Percentiles rank a stretch among this genome's conserved stretches.
Evolutionary conservation across 2,329 filamentous ascomycete species (phyloP).

Genomic region (Tympanopsis confertula): DNA sequence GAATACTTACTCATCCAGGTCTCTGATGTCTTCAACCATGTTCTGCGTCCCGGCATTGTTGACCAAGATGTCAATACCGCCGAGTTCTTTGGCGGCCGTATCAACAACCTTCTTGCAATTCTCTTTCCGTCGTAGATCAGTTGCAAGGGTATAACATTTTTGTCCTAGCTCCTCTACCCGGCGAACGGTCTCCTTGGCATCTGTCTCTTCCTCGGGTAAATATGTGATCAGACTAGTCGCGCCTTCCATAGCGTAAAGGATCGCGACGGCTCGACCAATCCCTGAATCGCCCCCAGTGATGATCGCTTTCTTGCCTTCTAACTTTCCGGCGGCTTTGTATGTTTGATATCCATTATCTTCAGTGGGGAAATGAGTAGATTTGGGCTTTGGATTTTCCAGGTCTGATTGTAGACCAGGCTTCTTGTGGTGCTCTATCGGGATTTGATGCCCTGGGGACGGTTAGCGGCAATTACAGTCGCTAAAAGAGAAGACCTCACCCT

Average conservation of each 20-base stretch:
- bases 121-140: slow-evolving; percentile 51
- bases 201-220: slow-evolving; percentile 62
- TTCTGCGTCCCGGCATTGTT: slow-evolving; percentile 70
- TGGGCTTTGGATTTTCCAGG: slow-evolving; percentile 42
- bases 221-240: slow-evolving; percentile 65
- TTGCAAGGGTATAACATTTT: slow-evolving; percentile 51
- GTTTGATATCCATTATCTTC: slow-evolving; percentile 55
- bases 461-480: too few relatives aligned
- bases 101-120: slow-evolving; percentile 63
- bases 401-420: slow-evolving; percentile 11
- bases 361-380: slow-evolving; percentile 55
- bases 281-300: slow-evolving; percentile 75
- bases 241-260: slow-evolving; percentile 73
- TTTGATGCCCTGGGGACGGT: background rate
- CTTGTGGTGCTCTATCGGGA: background rate
- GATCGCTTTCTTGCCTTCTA: slow-evolving; percentile 62
- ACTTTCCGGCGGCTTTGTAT: slow-evolving; percentile 67
- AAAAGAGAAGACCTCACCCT: too few relatives aligned
- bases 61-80: slow-evolving; percentile 61
- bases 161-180: slow-evolving; percentile 55
- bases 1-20: slow-evolving; percentile 54
- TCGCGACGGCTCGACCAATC: slow-evolving; percentile 64
- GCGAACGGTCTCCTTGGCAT: slow-evolving; percentile 64
- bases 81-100: slow-evolving; percentile 52
- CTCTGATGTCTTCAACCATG: slow-evolving; percentile 60